Evolutionary conservation across 176 grass and related monocot genomes (phyloP), one percentile per base, ranked within the genome.

Genomic region (Puccinellia tenuiflora): DNA sequence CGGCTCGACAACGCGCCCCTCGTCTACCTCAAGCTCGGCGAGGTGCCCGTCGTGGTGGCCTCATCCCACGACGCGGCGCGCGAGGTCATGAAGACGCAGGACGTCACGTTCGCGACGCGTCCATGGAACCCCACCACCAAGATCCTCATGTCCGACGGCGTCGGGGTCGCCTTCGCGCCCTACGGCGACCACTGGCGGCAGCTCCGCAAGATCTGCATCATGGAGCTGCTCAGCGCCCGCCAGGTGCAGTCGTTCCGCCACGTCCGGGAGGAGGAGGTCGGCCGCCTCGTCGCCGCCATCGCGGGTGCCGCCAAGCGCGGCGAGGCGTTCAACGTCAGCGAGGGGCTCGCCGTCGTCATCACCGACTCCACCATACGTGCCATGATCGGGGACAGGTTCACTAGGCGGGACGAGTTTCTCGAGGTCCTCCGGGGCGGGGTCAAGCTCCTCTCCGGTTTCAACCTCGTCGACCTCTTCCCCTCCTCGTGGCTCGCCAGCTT

Each of bases 131-230:
- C 61, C 1, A 64, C 61, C 1, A 34, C 29, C 29, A 64, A 64
- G 61, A 64, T 64, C 29, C 29, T 64, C 61, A 64, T 64, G 61
- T 64, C 61, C 3, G 61, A 9, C 29, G 61, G 61, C 3, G 61
- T 4, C 2, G 61, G 61, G 1, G 61, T 64, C 29, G 61, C 61
- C 2, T 83, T 88, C 42, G 62, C 72, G 40, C 86, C 53, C 73
- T 83, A 83, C 52, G 80, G 86, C 26, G 53, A 6, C 7, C 64
- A 24, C 9, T 91, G 89, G 86, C 70, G 82, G 16, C 86, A 82
- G 24, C 61, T 88, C 3, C 81, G 85, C 60, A 91, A 74, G 81
- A 66, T 85, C 38, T 83, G 90, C 69, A 14, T 59, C 52, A 13
- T 82, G 18, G 82, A 75, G 21, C 76, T 91, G 22, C 78, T 90